Evolutionary conservation across 179 eudicot species (phyloP), one percentile per base, ranked within the genome.

Genomic region (Patellifolia procumbens): DNA sequence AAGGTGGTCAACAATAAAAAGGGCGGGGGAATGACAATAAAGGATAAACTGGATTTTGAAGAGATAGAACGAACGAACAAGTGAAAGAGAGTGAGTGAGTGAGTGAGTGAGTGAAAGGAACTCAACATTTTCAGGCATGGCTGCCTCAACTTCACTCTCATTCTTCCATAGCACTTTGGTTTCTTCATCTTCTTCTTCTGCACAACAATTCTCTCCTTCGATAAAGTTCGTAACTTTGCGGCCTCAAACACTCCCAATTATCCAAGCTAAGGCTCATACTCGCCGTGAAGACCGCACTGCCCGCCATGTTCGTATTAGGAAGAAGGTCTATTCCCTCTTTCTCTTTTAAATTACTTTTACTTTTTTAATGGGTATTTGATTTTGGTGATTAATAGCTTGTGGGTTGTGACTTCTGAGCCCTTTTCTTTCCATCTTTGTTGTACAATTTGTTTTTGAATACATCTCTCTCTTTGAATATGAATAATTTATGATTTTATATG

Each of bases 271-370:
- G 73, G 79, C 86, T 39, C 77, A 69, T 64, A 91, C 98, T 72
- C 85, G 93, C 35, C 77, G 88, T 43, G 85, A 93, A 58, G 82
- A 91, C 89, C 80, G 97, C 66, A 79, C 83, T 74, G 97, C 98
- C 66, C 93, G 95, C 78, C 98, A 91, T 76, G 19, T 61, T 60
- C 97, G 98, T 24, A 71, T 93, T 68, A 74, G 98, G 42, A 93
- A 93, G 89, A 93, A 90, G 97, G 98, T 89, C 24, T 56, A 15
- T 32, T 11, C 11, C 72, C 11, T 49, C 19, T n/a, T 37, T 6
- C 15, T 31, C 48, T 46, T 49, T 49, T 22, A 26, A 51, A 31
- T 69, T 29, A 2, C 12, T 20, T 35, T 4, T 66, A 15, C 19
- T 24, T 1, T 5, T 51, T 32, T 42, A 26, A 2, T 5, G 59